Evolutionary conservation across 2,329 filamentous ascomycete genomes (phyloP), one percentile per base, ranked within the genome.

Genomic region (Penicillium vulpinum): DNA sequence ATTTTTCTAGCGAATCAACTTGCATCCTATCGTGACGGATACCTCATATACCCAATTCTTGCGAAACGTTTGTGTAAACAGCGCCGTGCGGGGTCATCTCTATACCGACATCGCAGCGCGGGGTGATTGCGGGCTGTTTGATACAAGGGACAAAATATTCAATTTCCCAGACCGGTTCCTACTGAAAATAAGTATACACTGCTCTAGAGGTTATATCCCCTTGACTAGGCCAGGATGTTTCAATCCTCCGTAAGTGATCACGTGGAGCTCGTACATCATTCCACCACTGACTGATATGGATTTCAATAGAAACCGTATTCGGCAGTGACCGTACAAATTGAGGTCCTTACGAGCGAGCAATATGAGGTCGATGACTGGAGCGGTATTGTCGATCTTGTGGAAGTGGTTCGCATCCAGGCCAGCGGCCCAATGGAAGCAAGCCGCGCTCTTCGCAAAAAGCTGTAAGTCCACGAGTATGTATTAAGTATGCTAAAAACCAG

Each of bases 391-490:
- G 92, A 97, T 68, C 85, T 99, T 24, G 90, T 97, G 62, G 94
- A 99, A 75, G 91, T 94, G 55, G 90, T 99, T 72, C 89, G 90
- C 63, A 86, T 99, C 57, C 94, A 99, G 76, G 83, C 84, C 26
- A 89, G 90, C 7, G 94, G 94, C 0, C 91, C 94, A 2, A 84
- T 86, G 13, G 94, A 99, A 79, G 92, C 92, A 57, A 91, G 93
- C 52, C 86, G 94, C 70, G 92, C 94, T 46, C 85, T 99, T 67
- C 87, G 94, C 59, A 99, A 99, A 84, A 97, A 97, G 80, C 85
- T 99, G 83, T 88, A 74, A 70, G 84, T 73, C 9, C 36, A 18
- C 18, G 24, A 31, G 9, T 18, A 21, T 28, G 9, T 18, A 21
- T 28, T 44, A 11, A 28, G 26, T 51, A 26, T 40, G 31, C 21